Conservation (phyloP, 2,329 filamentous ascomycete genomes). For the Trichoderma lentiforme region DNA sequence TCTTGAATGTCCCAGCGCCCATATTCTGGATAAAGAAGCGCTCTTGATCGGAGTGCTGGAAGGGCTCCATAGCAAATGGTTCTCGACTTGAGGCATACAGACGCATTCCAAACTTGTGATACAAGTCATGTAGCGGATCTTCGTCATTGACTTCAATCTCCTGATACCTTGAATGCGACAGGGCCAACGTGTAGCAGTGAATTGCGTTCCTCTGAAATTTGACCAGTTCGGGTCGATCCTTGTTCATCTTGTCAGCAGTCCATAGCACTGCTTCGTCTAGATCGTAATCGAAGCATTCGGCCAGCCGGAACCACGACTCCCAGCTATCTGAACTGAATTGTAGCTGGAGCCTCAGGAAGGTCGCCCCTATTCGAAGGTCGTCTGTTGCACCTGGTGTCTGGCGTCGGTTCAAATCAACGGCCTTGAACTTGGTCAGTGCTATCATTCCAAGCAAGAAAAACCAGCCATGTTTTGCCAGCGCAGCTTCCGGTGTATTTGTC, state of each 20-base stretch:
- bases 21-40: constrained; percentile 53
- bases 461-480: constrained; percentile 79
- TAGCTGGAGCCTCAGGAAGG: constrained; percentile 75
- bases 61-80: constrained; percentile 61
- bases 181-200: constrained; percentile 67
- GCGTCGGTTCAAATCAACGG: constrained; percentile 66
- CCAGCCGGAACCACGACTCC: constrained; percentile 88
- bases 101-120: constrained; percentile 59
- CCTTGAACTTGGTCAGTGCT: constrained; percentile 78
- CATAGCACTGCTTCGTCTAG: constrained; percentile 83
- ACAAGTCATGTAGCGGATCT: constrained; percentile 56
- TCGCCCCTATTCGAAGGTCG: constrained; percentile 77
- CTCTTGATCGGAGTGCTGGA: constrained; percentile 54
- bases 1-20: constrained; percentile 50
- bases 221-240: constrained; percentile 69
- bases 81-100: constrained; percentile 61
- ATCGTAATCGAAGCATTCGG: constrained; percentile 83
- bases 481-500: constrained; percentile 65
- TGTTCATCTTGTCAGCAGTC: constrained; percentile 90
- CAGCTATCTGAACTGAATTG: constrained; percentile 79
- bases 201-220: constrained; percentile 76
- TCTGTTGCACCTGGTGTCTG: constrained; percentile 76
- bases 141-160: constrained; percentile 45
- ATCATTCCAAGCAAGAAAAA: constrained; percentile 89
- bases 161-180: constrained; percentile 52